Evolutionary conservation across 257 asterid genomes (phyloP), one percentile per base, ranked within the genome.

Genomic region (Leonotis leonurus): DNA sequence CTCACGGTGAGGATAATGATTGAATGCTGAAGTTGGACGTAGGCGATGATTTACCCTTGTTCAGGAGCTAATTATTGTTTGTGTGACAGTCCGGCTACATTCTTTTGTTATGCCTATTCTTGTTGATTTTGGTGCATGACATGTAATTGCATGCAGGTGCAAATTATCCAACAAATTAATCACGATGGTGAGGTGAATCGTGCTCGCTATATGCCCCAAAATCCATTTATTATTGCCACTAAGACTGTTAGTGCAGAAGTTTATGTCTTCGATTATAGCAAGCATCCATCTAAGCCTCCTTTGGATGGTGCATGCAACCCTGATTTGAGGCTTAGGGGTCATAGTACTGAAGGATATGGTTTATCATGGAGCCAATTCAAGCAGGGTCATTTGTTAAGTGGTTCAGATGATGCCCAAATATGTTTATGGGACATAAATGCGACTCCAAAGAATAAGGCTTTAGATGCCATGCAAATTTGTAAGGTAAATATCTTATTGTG

Each of bases 161-260:
- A 92, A 85, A 85, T 92, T 17, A 92, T 92, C 73, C 96, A 91
- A 80, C 97, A 92, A 75, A 88, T 92, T 65, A 84, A 86, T 81
- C 98, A 92, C 29, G 97, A 88, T 3, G 98, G 98, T 56, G 98
- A 88, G 78, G 98, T 92, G 60, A 88, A 92, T 57, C 86, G 97
- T 22, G 98, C 98, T 46, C 95, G 95, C 13, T 85, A 92, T 53
- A 88, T 92, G 98, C 98, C 98, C 60, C 97, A 92, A 62, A 88
- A 84, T 70, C 73, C 77, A 5, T 91, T 91, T 69, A 73, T 88
- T 27, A 88, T 91, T n/a, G 95, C 98, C 11, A 88, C 98, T 13
- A 91, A 91, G 83, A 89, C 97, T 54, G 81, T 89, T 68, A 85
- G 90, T 71, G 94, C 95, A 1, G 98, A 91, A 71, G 98, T 91